A percentile compares a stretch with the other conserved stretches of the same genome.
These are phyloP conservation scores for Spatholobus suberectus DNA, from an alignment of 306 rosid species.

Conservation along the genomic window DNA sequence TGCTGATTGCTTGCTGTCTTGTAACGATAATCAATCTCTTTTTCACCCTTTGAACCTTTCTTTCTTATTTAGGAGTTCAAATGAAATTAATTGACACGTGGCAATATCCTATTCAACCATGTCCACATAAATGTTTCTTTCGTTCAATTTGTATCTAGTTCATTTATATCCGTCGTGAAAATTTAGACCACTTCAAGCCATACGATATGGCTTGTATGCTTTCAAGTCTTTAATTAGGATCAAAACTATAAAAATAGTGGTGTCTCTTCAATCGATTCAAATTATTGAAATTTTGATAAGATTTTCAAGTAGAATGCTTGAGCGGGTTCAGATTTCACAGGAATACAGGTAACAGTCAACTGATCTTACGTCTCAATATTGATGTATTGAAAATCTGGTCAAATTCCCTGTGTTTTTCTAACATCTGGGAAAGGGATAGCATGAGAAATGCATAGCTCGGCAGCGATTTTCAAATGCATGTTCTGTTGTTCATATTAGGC, in stretches of 20 bases:
- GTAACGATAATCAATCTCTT: neutral
- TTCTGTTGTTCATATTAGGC: neutral
- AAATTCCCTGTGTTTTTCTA: neutral
- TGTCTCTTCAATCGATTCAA: neutral
- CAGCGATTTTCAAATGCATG: neutral
- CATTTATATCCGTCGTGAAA: neutral
- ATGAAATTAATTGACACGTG: neutral
- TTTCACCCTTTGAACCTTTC: neutral
- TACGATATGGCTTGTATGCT: neutral
- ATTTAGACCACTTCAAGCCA: neutral
- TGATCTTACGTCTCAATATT: neutral
- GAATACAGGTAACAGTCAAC: neutral
- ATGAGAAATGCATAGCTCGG: neutral
- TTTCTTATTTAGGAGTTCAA: neutral
- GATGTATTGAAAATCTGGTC: neutral
- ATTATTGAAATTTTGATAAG: neutral
- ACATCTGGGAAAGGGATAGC: neutral
- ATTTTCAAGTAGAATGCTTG: neutral
- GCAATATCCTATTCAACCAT: neutral
- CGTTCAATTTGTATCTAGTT: neutral
- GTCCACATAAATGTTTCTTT: neutral
- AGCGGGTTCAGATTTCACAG: neutral
- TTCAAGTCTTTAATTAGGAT: neutral
- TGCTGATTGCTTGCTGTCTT: neutral
- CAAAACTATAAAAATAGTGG: neutral